phyloP scores from a whole-genome alignment of 441 rosid species.

The Gossypium schwendimanii region DNA sequence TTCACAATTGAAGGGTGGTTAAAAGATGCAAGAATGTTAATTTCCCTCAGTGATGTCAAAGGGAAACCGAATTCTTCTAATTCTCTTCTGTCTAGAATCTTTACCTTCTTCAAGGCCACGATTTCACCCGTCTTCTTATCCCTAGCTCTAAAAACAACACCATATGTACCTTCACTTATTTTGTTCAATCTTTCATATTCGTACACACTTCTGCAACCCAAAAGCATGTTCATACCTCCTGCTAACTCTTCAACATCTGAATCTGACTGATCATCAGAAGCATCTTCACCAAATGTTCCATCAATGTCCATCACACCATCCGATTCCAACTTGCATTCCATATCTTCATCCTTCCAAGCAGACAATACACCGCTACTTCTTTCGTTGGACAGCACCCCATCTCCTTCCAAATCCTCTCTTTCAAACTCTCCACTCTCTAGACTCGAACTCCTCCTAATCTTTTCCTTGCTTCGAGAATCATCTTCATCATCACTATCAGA shows the following conservation, averaged over 20 bases:
- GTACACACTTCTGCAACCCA: slow-evolving; percentile 56
- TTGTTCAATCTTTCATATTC: slow-evolving; percentile 66
- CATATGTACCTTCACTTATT: slow-evolving; percentile 84
- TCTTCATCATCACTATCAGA: slow-evolving; percentile 39
- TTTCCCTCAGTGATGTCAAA: slow-evolving; percentile 71
- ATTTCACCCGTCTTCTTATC: slow-evolving; percentile 63
- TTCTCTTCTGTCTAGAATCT: slow-evolving; percentile 49
- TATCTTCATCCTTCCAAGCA: slow-evolving; percentile 17
- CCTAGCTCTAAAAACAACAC: slow-evolving; percentile 72
- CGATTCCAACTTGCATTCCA: slow-evolving; percentile 20
- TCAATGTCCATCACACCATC: slow-evolving; percentile 25
- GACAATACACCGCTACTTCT: slow-evolving; percentile 17
- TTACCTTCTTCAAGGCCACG: slow-evolving; percentile 83
- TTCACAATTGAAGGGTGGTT: slow-evolving; percentile 62
- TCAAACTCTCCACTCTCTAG: slow-evolving; percentile 39
- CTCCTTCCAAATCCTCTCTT: slow-evolving; percentile 27
- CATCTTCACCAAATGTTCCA: neutral
- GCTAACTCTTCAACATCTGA: slow-evolving; percentile 28
- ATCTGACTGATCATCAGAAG: neutral
- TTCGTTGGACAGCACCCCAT: slow-evolving; percentile 13
- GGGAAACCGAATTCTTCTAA: slow-evolving; percentile 55
- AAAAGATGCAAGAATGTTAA: slow-evolving; percentile 65
- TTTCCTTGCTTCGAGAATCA: slow-evolving; percentile 15
- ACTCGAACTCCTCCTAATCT: slow-evolving; percentile 18
- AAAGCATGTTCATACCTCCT: slow-evolving; percentile 44